Base-by-base conservation (phyloP, 805 yeast genomes). In the Starmera caribaea region DNA sequence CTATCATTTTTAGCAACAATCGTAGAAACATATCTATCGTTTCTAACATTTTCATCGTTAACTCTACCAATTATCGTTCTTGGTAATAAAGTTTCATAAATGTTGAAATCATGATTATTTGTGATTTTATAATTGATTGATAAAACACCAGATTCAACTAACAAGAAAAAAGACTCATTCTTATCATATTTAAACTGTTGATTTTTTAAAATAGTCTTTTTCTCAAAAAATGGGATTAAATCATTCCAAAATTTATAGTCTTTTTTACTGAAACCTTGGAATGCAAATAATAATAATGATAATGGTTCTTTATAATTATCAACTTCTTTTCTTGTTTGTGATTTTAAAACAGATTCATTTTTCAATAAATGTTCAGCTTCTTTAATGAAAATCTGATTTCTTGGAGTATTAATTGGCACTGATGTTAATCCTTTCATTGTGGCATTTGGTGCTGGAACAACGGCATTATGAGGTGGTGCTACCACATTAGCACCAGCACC, bases 1-100 rank as follows among this genome's bases (percentile, higher is more conserved):
- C 82, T 65, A 38, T 78, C 83, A 27, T 66, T 68, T 37, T 80
- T 87, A 1, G 82, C 75, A 7, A 65, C 60, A 40, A 79, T 73
- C 4, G 61, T 56, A 4, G 73, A 66, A 11, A 68, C 64, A 10
- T 76, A 63, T 35, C 69, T 62, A 30, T 55, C 53, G 13, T 53
- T 54, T 32, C 65, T 54, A 36, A 62, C 66, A 14, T 39, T 38
- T 12, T 44, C 45, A n/a, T 46, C 46, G 24, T 45, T 48, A 26
- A 65, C 53, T 21, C 56, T 51, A 6, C 83, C 83, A 54, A 74
- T 70, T 11, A 79, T 74, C 0, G 81, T 76, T 45, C 69, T 63
- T 21, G 77, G 77, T 29, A 76, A 61, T 39, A 76, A 63, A 9
- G 69, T 61, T 59, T 71, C 62, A 57, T 63, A 58, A 51, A 74